Evolutionary conservation across 192 early-diverging fungal species (phyloP).

Genomic region (Backusella mclennaniae): DNA sequence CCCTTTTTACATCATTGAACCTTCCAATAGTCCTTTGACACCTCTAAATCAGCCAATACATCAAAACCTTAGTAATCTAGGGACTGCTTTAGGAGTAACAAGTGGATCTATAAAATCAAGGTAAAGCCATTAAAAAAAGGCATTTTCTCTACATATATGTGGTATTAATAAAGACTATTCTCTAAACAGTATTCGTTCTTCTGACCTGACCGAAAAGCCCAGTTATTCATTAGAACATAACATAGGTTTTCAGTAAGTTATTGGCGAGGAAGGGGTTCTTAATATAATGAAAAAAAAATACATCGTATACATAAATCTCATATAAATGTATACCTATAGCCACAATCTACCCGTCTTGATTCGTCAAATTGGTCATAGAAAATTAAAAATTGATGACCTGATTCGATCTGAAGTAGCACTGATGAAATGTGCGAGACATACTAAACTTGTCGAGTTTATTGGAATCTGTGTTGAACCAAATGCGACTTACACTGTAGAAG

Average conservation of each 20-base stretch:
- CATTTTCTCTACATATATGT: neutral
- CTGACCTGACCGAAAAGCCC: neutral
- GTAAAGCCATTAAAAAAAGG: neutral
- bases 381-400: neutral
- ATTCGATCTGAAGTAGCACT: constrained; percentile 15
- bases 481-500: constrained; percentile 42
- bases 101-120: neutral
- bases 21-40: neutral
- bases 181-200: neutral
- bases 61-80: neutral
- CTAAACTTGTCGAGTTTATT: constrained; percentile 43
- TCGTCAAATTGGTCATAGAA: constrained; percentile 22
- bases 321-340: neutral
- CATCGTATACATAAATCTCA: neutral
- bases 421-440: constrained; percentile 35
- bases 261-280: neutral
- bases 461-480: constrained; percentile 35
- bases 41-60: neutral
- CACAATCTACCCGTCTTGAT: constrained; percentile 24
- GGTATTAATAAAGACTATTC: neutral
- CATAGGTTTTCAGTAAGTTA: constrained; percentile 16
- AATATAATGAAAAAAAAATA: neutral
- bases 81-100: neutral
- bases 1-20: neutral
- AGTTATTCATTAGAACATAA: neutral